Evolutionary conservation across 2,329 filamentous ascomycete species (phyloP).

Genomic region (Monosporascus ibericus): DNA sequence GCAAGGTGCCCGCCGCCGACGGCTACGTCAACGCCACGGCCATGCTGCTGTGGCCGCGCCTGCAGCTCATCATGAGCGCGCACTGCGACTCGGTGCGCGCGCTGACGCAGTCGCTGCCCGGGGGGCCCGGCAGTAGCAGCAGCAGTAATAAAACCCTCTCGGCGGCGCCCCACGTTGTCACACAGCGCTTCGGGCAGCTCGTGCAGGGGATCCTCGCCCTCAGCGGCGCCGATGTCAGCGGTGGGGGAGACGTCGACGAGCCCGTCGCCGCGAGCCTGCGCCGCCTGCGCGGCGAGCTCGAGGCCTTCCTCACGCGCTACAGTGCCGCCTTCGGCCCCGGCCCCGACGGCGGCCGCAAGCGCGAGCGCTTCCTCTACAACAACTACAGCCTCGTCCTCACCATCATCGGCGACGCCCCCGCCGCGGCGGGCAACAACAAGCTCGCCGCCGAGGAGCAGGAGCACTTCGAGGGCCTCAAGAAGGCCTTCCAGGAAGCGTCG

Average conservation of each 20-base stretch:
- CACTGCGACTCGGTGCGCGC: conserved; percentile 81
- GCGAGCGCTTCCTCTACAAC: conserved; percentile 85
- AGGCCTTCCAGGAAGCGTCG: conserved; percentile 45
- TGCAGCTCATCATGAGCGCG: conserved; percentile 88
- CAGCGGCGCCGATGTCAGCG: conserved; percentile 75
- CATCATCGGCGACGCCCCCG: conserved; percentile 67
- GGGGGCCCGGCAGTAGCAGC: conserved; percentile 33
- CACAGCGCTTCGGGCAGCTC: conserved; percentile 92
- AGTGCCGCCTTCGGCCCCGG: conserved; percentile 69
- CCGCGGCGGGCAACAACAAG: conserved; percentile 47
- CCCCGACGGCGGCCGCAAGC: conserved; percentile 53
- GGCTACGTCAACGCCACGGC: conserved; percentile 89
- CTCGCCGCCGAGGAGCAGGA: conserved; percentile 67
- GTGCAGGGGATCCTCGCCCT: conserved; percentile 77
- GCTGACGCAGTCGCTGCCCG: conserved; percentile 48
- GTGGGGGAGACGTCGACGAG: conserved; percentile 94
- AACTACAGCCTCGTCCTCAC: conserved; percentile 94
- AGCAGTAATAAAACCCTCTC: conserved; percentile 38
- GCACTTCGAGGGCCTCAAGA: conserved; percentile 65
- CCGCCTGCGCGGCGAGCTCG: conserved; percentile 73
- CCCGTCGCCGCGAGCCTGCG: conserved; percentile 77
- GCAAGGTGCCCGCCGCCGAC: conserved; percentile 84
- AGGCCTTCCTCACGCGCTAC: conserved; percentile 73
- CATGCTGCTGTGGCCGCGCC: conserved; percentile 94
- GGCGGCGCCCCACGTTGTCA: conserved; percentile 82